phyloP scores from a whole-genome alignment of 2,329 filamentous ascomycete species.

The Saccharata proteae region DNA sequence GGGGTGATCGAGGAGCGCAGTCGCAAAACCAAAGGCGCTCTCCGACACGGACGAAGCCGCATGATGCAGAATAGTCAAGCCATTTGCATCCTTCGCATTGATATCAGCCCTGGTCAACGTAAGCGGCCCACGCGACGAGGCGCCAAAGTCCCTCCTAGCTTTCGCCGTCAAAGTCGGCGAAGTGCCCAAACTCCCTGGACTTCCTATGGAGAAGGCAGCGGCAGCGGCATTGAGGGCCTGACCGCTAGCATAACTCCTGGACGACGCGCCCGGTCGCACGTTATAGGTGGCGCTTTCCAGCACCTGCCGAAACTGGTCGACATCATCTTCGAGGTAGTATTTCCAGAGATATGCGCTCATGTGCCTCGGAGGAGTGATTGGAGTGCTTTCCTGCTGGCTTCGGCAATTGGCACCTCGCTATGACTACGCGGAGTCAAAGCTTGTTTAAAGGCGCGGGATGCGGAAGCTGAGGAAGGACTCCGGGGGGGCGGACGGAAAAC shows the following conservation, averaged over 20 bases:
- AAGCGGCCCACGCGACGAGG: conserved; percentile 16
- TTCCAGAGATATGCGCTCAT: conserved; percentile 98
- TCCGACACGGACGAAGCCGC: conserved; percentile 63
- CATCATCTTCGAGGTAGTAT: conserved; percentile 93
- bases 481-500: conserved; percentile 10
- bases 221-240: conserved; percentile 2
- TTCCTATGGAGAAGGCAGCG: conserved; percentile 19
- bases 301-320: conserved; percentile 84
- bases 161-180: conserved; percentile 31
- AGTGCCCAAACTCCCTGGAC: conserved; percentile 34
- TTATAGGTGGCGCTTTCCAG: conserved; percentile 59
- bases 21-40: conserved; percentile 61
- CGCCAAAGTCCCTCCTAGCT: conserved; percentile 20
- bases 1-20: conserved; percentile 69
- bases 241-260: background rate
- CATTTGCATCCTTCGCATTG: conserved; percentile 72
- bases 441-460: conserved; percentile 64
- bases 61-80: conserved; percentile 74
- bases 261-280: conserved; percentile 41
- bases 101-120: conserved; percentile 53
- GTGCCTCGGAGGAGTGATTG: conserved; percentile 32
- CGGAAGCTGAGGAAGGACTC: conserved; percentile 37
- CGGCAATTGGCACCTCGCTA: conserved; percentile 69
- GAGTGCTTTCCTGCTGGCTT: conserved; percentile 38
- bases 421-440: conserved; percentile 79